A percentile compares a stretch with the other conserved stretches of the same genome.
These are phyloP conservation scores for Juglanconis oblonga DNA, from an alignment of 2,329 filamentous ascomycete species.

Conservation along the genomic window DNA sequence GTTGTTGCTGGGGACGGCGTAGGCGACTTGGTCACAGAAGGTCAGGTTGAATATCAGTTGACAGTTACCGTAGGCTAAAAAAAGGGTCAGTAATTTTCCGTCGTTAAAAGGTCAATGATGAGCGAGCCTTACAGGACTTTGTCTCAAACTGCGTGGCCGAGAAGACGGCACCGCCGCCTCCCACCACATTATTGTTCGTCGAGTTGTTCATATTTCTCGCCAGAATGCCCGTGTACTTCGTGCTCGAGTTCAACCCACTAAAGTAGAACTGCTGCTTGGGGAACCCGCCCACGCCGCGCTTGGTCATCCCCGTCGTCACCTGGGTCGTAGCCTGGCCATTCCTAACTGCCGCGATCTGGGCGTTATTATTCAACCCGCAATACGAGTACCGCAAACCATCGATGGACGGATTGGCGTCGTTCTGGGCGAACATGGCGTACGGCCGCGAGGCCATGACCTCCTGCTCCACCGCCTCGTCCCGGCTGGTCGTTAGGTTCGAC, in stretches of 20 bases:
- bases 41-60: constrained; percentile 81
- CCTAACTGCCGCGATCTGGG: constrained; percentile 59
- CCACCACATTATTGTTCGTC: constrained; percentile 44
- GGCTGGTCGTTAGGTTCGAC: constrained; percentile 61
- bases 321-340: constrained; percentile 45
- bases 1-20: constrained; percentile 83
- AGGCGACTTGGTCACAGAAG: constrained; percentile 86
- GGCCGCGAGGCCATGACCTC: constrained; percentile 54
- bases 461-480: constrained; percentile 53
- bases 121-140: constrained; percentile 60
- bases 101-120: background rate
- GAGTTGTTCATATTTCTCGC: constrained; percentile 57
- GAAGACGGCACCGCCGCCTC: constrained; percentile 77
- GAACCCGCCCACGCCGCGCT: constrained; percentile 59
- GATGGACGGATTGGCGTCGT: constrained; percentile 56
- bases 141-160: constrained; percentile 71
- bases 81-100: background rate
- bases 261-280: constrained; percentile 90
- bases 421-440: constrained; percentile 75
- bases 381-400: constrained; percentile 74
- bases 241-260: constrained; percentile 67
- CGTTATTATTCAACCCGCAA: constrained; percentile 71
- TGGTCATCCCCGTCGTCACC: constrained; percentile 65
- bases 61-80: constrained; percentile 68
- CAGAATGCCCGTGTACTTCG: constrained; percentile 70